Evolutionary conservation across 1,284 basidiomycete species (phyloP).

Genomic region (Trametes pubescens): DNA sequence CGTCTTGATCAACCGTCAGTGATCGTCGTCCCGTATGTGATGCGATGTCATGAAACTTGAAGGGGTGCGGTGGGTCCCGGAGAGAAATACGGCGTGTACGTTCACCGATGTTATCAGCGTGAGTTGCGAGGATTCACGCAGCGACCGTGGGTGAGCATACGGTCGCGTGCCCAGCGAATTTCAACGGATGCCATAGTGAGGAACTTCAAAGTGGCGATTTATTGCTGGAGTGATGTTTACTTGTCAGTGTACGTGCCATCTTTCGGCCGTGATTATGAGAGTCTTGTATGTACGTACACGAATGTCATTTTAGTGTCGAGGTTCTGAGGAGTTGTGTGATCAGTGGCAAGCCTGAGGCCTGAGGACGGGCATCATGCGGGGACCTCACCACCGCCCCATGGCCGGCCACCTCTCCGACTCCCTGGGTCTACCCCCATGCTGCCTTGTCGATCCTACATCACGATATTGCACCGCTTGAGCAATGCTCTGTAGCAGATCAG

Average conservation of each 20-base stretch:
- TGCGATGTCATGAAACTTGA: neutral
- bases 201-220: neutral
- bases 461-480: too few species aligned
- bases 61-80: neutral
- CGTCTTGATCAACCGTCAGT: conserved; percentile 9
- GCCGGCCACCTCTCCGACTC: too few species aligned
- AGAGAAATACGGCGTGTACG: neutral
- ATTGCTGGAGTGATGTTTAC: neutral
- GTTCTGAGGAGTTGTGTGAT: too few species aligned
- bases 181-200: neutral
- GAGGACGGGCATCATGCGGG: neutral
- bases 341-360: too few species aligned
- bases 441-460: too few species aligned
- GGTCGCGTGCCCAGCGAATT: neutral
- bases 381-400: neutral
- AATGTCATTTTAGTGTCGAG: too few species aligned
- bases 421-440: too few species aligned
- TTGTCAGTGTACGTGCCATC: neutral
- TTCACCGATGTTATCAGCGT: neutral
- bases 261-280: neutral
- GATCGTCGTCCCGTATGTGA: conserved; percentile 10
- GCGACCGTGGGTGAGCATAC: neutral
- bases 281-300: too few species aligned
- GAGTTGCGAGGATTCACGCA: neutral
- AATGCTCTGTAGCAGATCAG: too few species aligned